These are phyloP conservation scores for Corylus americana DNA, from an alignment of 306 rosid genomes.

Conservation along the genomic window DNA sequence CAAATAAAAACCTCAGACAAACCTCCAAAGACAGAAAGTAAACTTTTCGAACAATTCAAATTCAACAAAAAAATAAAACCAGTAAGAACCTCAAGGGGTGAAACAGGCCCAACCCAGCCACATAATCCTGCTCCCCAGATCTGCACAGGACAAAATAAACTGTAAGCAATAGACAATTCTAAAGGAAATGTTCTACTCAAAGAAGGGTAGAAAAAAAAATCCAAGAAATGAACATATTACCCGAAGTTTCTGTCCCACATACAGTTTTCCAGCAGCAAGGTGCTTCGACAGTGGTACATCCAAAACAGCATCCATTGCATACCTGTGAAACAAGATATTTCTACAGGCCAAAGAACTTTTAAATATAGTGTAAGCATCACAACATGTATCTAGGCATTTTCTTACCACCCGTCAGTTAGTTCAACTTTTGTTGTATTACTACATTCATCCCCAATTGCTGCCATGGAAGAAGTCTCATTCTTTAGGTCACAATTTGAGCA, in stretches of 20 bases:
- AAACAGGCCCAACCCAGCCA: slow-evolving; percentile 81
- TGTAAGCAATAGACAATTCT: slow-evolving; percentile 23
- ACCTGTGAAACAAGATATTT: slow-evolving; percentile 56
- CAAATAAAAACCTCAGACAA: slow-evolving; percentile 38
- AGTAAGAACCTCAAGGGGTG: slow-evolving; percentile 78
- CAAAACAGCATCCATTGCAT: slow-evolving; percentile 70
- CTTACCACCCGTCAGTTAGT: slow-evolving; percentile 83
- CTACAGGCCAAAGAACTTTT: slow-evolving; percentile 31
- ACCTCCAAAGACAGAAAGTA: slow-evolving; percentile 9
- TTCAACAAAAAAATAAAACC: slow-evolving; percentile 9
- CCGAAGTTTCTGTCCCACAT: slow-evolving; percentile 91
- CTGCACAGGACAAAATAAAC: slow-evolving; percentile 44
- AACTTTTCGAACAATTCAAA: slow-evolving; percentile 5
- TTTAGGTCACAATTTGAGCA: slow-evolving; percentile 39
- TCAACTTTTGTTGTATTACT: slow-evolving; percentile 53
- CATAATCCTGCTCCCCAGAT: slow-evolving; percentile 84
- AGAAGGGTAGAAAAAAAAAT: slow-evolving; percentile 8
- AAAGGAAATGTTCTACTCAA: slow-evolving; percentile 9
- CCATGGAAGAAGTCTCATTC: slow-evolving; percentile 31
- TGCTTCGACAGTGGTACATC: slow-evolving; percentile 73
- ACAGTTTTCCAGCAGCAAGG: slow-evolving; percentile 65
- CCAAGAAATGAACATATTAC: slow-evolving; percentile 35
- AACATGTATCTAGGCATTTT: slow-evolving; percentile 14
- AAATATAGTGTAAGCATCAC: slow-evolving; percentile 18
- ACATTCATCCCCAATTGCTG: slow-evolving; percentile 31